Percentiles rank a stretch among this genome's conserved stretches.
phyloP scores from a whole-genome alignment of 495 filamentous ascomycete species.

The Daldinia bambusicola region DNA sequence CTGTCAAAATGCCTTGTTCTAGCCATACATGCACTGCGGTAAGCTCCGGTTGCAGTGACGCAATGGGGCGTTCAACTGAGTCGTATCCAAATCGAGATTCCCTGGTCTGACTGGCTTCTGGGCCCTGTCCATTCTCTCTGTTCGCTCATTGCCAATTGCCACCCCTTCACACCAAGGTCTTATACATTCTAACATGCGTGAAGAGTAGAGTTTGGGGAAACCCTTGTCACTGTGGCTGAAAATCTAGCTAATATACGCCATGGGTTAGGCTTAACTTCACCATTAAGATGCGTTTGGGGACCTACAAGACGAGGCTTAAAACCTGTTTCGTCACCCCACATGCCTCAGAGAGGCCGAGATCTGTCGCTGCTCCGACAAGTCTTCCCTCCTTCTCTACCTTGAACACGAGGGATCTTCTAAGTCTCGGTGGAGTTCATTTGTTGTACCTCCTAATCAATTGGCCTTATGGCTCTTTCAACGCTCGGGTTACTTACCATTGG shows the following conservation, averaged over 20 bases:
- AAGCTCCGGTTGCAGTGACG: constrained; percentile 32
- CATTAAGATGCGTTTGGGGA: constrained; percentile 14
- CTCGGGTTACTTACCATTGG: constrained; percentile 59
- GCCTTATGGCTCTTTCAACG: constrained; percentile 47
- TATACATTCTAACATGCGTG: constrained; percentile 9
- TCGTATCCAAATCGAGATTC: constrained; percentile 35
- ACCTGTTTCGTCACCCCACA: constrained; percentile 37
- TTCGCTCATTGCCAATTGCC: constrained; percentile 21
- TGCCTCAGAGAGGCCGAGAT: constrained; percentile 9
- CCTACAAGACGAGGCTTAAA: constrained; percentile 34
- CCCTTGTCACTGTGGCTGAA: constrained; percentile 23
- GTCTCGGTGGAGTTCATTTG: constrained; percentile 17
- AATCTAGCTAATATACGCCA: background rate
- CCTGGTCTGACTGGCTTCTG: constrained; percentile 15
- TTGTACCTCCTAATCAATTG: constrained; percentile 27
- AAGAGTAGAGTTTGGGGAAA: background rate
- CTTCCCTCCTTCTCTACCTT: constrained; percentile 9
- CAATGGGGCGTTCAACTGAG: constrained; percentile 30
- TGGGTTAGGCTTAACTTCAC: constrained; percentile 29
- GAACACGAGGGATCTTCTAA: constrained; percentile 32
- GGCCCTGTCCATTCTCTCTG: constrained; percentile 8
- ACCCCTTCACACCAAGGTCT: constrained; percentile 10
- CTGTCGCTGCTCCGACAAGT: constrained; percentile 17
- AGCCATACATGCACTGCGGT: constrained; percentile 5
- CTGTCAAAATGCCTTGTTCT: constrained; percentile 24